phyloP scores from a whole-genome alignment of 352 stramenopile genomes.

The Pythium angustatum region DNA sequence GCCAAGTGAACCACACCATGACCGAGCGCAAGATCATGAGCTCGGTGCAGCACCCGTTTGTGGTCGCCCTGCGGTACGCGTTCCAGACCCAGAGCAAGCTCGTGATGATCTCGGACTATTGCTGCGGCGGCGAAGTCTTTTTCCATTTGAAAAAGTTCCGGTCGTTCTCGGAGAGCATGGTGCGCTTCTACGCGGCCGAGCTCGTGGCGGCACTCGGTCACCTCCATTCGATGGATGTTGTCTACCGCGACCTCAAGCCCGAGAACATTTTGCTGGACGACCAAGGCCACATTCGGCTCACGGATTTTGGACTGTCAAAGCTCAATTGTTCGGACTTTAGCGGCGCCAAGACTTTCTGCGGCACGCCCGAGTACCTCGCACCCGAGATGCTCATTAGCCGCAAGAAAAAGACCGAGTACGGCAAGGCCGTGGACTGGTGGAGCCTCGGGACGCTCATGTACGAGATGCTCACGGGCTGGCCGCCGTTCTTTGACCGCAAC shows the following conservation, averaged over 20 bases:
- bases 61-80: slow-evolving; percentile 93
- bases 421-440: slow-evolving; percentile 94
- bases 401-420: slow-evolving; percentile 89
- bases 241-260: slow-evolving; percentile 94
- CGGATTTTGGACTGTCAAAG: slow-evolving; percentile 94
- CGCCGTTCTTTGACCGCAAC: slow-evolving; percentile 92
- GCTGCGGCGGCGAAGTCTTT: slow-evolving; percentile 90
- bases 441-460: slow-evolving; percentile 93
- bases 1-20: slow-evolving; percentile 88
- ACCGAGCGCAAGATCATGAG: slow-evolving; percentile 89
- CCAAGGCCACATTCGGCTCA: slow-evolving; percentile 90
- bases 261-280: slow-evolving; percentile 95
- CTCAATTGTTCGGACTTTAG: slow-evolving; percentile 74
- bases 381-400: slow-evolving; percentile 90
- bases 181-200: slow-evolving; percentile 93
- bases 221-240: slow-evolving; percentile 89
- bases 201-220: slow-evolving; percentile 88
- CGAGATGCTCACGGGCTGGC: slow-evolving; percentile 94
- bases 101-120: slow-evolving; percentile 92
- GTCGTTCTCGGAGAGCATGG: slow-evolving; percentile 88
- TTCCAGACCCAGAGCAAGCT: slow-evolving; percentile 92
- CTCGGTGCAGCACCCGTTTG: slow-evolving; percentile 95
- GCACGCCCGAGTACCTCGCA: slow-evolving; percentile 88
- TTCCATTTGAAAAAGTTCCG: slow-evolving; percentile 92
- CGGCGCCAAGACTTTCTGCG: slow-evolving; percentile 87